Evolutionary conservation across 306 rosid genomes (phyloP).

Genomic region (Rubus idaeus): DNA sequence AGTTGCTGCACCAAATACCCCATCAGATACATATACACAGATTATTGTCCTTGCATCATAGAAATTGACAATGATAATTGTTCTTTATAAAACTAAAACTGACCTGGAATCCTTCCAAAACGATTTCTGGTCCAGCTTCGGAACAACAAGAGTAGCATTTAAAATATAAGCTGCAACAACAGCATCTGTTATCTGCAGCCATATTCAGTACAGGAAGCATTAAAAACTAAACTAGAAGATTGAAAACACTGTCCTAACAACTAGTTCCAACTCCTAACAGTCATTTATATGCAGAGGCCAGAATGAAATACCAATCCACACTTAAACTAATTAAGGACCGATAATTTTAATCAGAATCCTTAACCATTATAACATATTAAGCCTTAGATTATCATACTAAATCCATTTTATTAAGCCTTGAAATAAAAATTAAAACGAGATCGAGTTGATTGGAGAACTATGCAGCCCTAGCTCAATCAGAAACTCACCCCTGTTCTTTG

Average conservation of each 20-base stretch:
- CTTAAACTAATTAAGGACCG: neutral
- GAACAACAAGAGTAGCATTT: slow-evolving; percentile 90
- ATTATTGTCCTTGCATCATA: slow-evolving; percentile 6
- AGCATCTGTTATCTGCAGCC: slow-evolving; percentile 81
- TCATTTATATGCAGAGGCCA: neutral
- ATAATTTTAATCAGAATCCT: too few relatives aligned
- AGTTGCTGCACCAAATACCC: slow-evolving; percentile 63
- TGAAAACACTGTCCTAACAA: neutral
- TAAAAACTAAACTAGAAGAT: slow-evolving; percentile 10
- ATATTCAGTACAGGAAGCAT: slow-evolving; percentile 16
- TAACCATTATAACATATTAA: neutral
- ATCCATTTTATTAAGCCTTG: neutral
- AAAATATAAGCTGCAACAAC: slow-evolving; percentile 87
- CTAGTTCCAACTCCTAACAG: neutral
- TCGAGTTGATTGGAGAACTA: neutral
- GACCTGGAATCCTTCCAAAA: slow-evolving; percentile 90
- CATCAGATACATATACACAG: slow-evolving; percentile 13
- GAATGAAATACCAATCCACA: neutral
- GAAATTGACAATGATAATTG: slow-evolving; percentile 2
- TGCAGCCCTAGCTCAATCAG: neutral
- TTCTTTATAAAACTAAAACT: slow-evolving; percentile 14
- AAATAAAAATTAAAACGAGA: neutral
- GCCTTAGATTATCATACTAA: neutral
- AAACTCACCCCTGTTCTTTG: slow-evolving; percentile 92
- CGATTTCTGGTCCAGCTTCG: slow-evolving; percentile 83